A percentile compares a stretch with the other conserved stretches of the same genome.
phyloP scores from a whole-genome alignment of 495 filamentous ascomycete species.

The Aspergillus leporis region DNA sequence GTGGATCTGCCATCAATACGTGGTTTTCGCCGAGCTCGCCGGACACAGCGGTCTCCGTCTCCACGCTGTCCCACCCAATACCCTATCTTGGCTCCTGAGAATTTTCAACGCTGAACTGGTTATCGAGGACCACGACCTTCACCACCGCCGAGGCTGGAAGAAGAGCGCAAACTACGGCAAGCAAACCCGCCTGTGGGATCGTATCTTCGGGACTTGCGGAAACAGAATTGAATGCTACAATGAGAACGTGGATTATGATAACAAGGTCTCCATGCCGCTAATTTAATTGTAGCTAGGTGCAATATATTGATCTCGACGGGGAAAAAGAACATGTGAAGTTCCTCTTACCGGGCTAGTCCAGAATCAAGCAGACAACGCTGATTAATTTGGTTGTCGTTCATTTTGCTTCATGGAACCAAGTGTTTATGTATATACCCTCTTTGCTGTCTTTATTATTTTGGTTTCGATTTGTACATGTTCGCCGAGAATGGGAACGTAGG shows the following conservation, averaged over 20 bases:
- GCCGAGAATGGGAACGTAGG: background rate
- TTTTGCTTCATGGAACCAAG: background rate
- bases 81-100: slow-evolving; percentile 30
- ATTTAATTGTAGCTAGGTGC: background rate
- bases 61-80: slow-evolving; percentile 31
- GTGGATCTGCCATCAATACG: slow-evolving; percentile 44
- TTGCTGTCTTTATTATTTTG: background rate
- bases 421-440: background rate
- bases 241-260: slow-evolving; percentile 36
- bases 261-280: slow-evolving; percentile 32
- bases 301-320: too few species aligned
- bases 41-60: slow-evolving; percentile 39
- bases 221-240: slow-evolving; percentile 31
- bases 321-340: background rate
- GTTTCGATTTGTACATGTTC: background rate
- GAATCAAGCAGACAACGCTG: background rate
- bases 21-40: slow-evolving; percentile 35
- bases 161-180: slow-evolving; percentile 43
- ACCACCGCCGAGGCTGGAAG: slow-evolving; percentile 44
- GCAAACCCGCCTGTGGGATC: slow-evolving; percentile 44
- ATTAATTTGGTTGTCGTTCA: background rate
- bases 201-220: slow-evolving; percentile 37
- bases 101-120: slow-evolving; percentile 34
- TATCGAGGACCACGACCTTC: slow-evolving; percentile 42
- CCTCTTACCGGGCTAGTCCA: background rate